Evolutionary conservation across 2,329 filamentous ascomycete species (phyloP).

Genomic region (Hypoxylon sp.): DNA sequence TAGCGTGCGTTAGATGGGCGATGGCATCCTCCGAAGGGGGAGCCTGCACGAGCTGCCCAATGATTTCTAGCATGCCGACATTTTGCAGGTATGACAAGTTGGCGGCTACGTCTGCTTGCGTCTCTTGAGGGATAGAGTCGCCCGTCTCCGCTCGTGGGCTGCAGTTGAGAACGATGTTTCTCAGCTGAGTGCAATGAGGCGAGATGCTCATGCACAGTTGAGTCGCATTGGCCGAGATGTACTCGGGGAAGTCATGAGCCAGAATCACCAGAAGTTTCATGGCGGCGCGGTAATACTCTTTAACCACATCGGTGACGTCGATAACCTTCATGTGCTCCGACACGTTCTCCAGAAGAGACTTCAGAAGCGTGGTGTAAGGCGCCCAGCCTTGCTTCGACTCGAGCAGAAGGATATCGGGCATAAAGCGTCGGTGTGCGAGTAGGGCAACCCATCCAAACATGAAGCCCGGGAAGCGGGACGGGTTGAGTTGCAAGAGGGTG

Average conservation of each 20-base stretch:
- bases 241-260: slow-evolving; percentile 95
- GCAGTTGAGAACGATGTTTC: slow-evolving; percentile 86
- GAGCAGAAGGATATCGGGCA: slow-evolving; percentile 78
- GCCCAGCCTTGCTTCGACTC: slow-evolving; percentile 77
- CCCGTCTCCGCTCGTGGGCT: slow-evolving; percentile 72
- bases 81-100: slow-evolving; percentile 55
- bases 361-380: slow-evolving; percentile 76
- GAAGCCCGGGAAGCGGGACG: slow-evolving; percentile 81
- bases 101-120: slow-evolving; percentile 47
- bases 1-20: slow-evolving; percentile 77
- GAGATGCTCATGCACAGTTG: slow-evolving; percentile 83
- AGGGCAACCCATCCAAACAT: slow-evolving; percentile 85
- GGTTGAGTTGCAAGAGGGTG: slow-evolving; percentile 77
- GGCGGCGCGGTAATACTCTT: slow-evolving; percentile 84
- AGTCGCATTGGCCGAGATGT: slow-evolving; percentile 86
- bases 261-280: slow-evolving; percentile 84
- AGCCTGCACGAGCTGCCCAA: slow-evolving; percentile 66
- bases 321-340: slow-evolving; percentile 81
- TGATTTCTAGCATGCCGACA: slow-evolving; percentile 65
- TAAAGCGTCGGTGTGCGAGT: slow-evolving; percentile 83
- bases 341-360: slow-evolving; percentile 75
- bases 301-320: slow-evolving; percentile 73
- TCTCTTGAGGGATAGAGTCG: slow-evolving; percentile 65
- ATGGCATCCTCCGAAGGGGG: slow-evolving; percentile 77
- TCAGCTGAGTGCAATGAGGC: slow-evolving; percentile 83